phyloP scores from a whole-genome alignment of 2,329 filamentous ascomycete genomes.

The Monosporascus sp. region DNA sequence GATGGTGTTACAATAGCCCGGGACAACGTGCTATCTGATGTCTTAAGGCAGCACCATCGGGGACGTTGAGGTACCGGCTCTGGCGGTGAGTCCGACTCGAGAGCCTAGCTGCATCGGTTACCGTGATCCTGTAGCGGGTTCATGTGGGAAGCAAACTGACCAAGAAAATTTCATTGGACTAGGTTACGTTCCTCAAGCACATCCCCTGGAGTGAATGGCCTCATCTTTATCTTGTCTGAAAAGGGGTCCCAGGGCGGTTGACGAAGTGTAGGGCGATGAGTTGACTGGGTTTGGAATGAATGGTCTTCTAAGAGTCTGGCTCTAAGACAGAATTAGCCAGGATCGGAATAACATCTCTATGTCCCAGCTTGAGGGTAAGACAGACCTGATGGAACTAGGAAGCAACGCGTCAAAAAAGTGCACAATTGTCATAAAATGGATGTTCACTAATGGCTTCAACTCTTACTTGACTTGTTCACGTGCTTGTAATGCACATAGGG shows the following conservation, averaged over 20 bases:
- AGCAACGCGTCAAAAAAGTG: background rate
- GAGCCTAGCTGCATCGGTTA: background rate
- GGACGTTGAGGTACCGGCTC: background rate
- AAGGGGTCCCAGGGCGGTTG: background rate
- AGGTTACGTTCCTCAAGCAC: background rate
- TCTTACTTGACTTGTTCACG: too few relatives aligned
- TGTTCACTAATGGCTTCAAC: too few relatives aligned
- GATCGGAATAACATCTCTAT: background rate
- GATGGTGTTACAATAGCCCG: background rate
- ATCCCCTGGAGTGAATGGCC: background rate
- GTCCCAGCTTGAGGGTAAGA: background rate
- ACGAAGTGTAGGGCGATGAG: background rate
- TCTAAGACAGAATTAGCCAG: background rate
- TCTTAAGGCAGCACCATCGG: background rate
- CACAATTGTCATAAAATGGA: background rate
- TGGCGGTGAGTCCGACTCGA: background rate
- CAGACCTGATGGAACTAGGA: background rate
- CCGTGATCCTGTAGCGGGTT: background rate
- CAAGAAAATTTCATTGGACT: constrained; percentile 8
- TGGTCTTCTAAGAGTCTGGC: background rate
- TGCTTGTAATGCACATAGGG: too few relatives aligned
- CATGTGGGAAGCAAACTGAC: background rate
- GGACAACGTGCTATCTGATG: background rate
- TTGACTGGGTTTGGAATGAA: background rate
- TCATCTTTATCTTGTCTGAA: background rate